Evolutionary conservation across 768 basidiomycete species (phyloP).

Genomic region (Tylopilus plumbeoviolaceoides): DNA sequence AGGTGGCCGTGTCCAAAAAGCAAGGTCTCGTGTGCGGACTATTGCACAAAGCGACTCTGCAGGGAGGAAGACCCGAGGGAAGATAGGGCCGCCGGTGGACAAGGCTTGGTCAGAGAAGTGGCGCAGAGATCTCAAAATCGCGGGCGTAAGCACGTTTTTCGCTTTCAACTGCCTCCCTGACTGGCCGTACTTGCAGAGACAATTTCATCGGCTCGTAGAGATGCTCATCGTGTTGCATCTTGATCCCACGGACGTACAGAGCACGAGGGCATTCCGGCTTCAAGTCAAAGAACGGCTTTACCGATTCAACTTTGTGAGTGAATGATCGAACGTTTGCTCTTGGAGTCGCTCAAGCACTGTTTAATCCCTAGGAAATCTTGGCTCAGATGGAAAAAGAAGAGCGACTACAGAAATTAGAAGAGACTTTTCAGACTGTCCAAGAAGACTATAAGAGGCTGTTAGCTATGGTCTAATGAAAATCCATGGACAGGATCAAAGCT

Average conservation of each 20-base stretch:
- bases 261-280: constrained; percentile 67
- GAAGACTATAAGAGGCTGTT: constrained; percentile 86
- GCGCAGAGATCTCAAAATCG: constrained; percentile 84
- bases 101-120: constrained; percentile 75
- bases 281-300: constrained; percentile 95
- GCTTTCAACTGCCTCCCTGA: neutral
- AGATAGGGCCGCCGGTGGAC: constrained; percentile 74
- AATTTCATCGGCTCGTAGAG: constrained; percentile 89
- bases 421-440: constrained; percentile 84
- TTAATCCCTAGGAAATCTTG: constrained; percentile 64
- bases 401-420: constrained; percentile 82
- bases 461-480: constrained; percentile 36
- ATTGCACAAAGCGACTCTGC: constrained; percentile 21
- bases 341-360: constrained; percentile 1
- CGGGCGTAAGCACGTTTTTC: constrained; percentile 52
- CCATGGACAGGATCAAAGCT: too few relatives aligned
- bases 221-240: constrained; percentile 80
- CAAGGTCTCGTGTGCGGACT: constrained; percentile 37
- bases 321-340: neutral
- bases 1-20: constrained; percentile 40
- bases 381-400: constrained; percentile 86
- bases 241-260: constrained; percentile 53
- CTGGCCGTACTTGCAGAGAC: constrained; percentile 52
- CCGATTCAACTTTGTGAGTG: constrained; percentile 88
- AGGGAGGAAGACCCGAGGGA: constrained; percentile 40